A percentile compares a stretch with the other conserved stretches of the same genome.
phyloP scores from a whole-genome alignment of 495 filamentous ascomycete species.

The Penicillium coprophilum region DNA sequence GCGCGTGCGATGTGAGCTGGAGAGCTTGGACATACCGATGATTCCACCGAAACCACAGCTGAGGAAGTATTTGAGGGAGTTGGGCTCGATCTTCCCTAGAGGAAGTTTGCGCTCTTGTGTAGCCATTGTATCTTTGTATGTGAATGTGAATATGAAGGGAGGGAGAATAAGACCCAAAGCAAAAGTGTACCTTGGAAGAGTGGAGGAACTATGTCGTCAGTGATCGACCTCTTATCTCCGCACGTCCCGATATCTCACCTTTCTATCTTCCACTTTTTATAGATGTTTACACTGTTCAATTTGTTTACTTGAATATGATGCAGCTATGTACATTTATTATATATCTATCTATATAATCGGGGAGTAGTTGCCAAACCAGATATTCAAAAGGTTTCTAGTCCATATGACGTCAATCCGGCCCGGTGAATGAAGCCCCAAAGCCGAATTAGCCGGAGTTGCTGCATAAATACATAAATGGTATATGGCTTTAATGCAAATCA shows the following conservation, averaged over 20 bases:
- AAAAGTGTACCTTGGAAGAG: not conserved
- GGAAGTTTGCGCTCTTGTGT: constrained; percentile 42
- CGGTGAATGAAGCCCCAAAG: too few species aligned
- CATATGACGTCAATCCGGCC: too few species aligned
- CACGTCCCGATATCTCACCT: not conserved
- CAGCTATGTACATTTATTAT: too few species aligned
- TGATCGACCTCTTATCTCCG: not conserved
- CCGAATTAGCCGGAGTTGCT: too few species aligned
- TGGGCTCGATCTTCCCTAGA: constrained; percentile 62
- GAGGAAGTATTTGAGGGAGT: constrained; percentile 64
- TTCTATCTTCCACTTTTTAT: too few species aligned
- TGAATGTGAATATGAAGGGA: not conserved
- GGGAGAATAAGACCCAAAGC: not conserved
- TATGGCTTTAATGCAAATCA: too few species aligned
- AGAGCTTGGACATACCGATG: constrained; percentile 48
- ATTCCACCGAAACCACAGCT: constrained; percentile 65
- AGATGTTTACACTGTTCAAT: too few species aligned
- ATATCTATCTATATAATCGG: too few species aligned
- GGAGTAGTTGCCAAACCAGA: too few species aligned
- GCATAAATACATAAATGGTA: too few species aligned
- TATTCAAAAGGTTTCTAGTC: too few species aligned
- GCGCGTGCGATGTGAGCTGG: constrained; percentile 1
- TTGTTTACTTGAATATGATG: too few species aligned
- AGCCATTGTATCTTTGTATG: constrained; percentile 29
- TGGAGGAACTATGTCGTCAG: not conserved